Percentiles rank a stretch among this genome's conserved stretches.
Conservation (phyloP, 345 rosid species). For the Corymbia maculata region DNA sequence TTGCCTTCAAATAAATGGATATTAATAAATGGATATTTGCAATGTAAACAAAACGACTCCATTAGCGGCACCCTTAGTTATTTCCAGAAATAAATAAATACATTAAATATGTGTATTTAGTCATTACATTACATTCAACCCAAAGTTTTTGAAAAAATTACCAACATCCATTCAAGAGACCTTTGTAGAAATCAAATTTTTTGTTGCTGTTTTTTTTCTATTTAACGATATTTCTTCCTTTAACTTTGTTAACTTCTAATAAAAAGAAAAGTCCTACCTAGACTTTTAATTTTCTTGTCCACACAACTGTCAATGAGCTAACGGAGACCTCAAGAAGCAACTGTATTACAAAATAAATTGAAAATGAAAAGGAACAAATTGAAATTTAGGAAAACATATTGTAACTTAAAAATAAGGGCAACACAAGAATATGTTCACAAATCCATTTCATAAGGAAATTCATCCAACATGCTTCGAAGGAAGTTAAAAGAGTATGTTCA, state of each 20-base stretch:
- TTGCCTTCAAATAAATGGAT: no score
- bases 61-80: no score
- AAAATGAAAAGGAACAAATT: not conserved
- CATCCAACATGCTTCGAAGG: no score
- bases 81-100: not conserved
- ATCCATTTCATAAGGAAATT: no score
- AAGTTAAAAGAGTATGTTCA: no score
- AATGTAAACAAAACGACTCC: no score
- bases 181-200: not conserved
- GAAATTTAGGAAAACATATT: no score
- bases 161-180: not conserved
- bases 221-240: not conserved
- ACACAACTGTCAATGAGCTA: not conserved
- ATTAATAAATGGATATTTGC: no score
- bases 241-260: not conserved
- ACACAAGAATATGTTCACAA: no score
- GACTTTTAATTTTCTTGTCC: not conserved
- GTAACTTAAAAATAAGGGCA: no score
- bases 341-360: not conserved
- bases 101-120: not conserved
- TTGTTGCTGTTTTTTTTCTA: not conserved
- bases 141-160: not conserved
- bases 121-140: not conserved
- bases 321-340: not conserved
- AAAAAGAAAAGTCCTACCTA: no score